Evolutionary conservation across 2,329 filamentous ascomycete genomes (phyloP).

Genomic region (Cladosporium oxysporum): DNA sequence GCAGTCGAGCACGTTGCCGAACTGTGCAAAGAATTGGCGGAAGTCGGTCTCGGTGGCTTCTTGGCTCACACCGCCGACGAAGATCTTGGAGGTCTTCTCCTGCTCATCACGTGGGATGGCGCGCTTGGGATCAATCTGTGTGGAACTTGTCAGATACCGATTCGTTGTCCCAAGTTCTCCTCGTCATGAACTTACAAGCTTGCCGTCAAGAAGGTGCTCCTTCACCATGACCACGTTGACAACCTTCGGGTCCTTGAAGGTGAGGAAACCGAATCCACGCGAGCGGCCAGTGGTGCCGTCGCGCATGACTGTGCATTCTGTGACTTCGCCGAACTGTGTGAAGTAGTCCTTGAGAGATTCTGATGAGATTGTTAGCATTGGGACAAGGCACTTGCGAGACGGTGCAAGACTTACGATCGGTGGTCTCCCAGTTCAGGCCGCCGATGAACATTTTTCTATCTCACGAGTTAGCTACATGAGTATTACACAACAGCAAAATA

Average conservation of each 20-base stretch:
- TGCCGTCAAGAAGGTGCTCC: slow-evolving; percentile 95
- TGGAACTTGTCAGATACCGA: slow-evolving; percentile 30
- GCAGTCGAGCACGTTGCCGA: slow-evolving; percentile 92
- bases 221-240: slow-evolving; percentile 99
- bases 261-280: slow-evolving; percentile 94
- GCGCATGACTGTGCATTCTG: slow-evolving; percentile 99
- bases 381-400: background rate
- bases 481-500: background rate
- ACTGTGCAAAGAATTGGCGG: slow-evolving; percentile 94
- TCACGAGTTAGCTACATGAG: slow-evolving; percentile 4
- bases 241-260: slow-evolving; percentile 95
- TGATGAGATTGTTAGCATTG: background rate
- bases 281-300: slow-evolving; percentile 92
- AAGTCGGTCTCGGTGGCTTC: slow-evolving; percentile 97
- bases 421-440: slow-evolving; percentile 98
- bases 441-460: slow-evolving; percentile 99
- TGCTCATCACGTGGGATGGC: slow-evolving; percentile 97
- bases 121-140: slow-evolving; percentile 93
- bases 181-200: slow-evolving; percentile 71
- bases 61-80: slow-evolving; percentile 95
- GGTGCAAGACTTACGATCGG: slow-evolving; percentile 73
- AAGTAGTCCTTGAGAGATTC: slow-evolving; percentile 79
- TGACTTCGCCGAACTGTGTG: slow-evolving; percentile 93
- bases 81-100: slow-evolving; percentile 97
- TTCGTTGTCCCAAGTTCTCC: background rate